Conservation (phyloP, 768 basidiomycete genomes). For the Russula abietina region DNA sequence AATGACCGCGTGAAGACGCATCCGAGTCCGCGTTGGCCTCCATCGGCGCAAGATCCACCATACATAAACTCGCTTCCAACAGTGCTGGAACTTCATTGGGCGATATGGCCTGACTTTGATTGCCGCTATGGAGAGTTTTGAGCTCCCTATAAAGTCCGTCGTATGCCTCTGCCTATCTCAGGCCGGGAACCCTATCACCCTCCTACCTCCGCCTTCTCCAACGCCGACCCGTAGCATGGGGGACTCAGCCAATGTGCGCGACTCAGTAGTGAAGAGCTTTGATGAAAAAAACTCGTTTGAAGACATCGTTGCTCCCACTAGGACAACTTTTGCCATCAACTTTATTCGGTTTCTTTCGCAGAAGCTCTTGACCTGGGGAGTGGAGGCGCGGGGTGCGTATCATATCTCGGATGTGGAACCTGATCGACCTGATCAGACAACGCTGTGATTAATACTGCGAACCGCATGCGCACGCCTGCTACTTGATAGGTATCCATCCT, state of each 20-base stretch:
- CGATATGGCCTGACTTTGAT: background rate
- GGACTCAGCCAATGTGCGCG: background rate
- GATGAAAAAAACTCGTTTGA: background rate
- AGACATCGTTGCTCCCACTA: no score
- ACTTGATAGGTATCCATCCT: conserved; percentile 33
- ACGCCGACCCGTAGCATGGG: background rate
- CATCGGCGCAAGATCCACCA: background rate
- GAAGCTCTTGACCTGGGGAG: conserved; percentile 30
- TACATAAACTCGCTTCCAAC: background rate
- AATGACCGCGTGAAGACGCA: no score
- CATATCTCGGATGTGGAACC: no score
- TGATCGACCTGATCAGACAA: background rate
- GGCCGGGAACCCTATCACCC: background rate
- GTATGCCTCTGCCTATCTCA: background rate
- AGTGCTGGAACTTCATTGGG: background rate
- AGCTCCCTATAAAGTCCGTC: background rate
- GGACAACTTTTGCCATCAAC: background rate
- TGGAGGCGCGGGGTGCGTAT: conserved; percentile 33
- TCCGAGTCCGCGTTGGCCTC: no score
- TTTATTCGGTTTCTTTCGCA: conserved; percentile 4
- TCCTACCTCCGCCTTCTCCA: background rate
- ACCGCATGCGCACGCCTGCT: background rate
- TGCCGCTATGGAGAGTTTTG: background rate
- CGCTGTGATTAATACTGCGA: background rate
- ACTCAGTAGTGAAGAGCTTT: no score